Conservation (phyloP, 345 rosid genomes). For the Salix viminalis region DNA sequence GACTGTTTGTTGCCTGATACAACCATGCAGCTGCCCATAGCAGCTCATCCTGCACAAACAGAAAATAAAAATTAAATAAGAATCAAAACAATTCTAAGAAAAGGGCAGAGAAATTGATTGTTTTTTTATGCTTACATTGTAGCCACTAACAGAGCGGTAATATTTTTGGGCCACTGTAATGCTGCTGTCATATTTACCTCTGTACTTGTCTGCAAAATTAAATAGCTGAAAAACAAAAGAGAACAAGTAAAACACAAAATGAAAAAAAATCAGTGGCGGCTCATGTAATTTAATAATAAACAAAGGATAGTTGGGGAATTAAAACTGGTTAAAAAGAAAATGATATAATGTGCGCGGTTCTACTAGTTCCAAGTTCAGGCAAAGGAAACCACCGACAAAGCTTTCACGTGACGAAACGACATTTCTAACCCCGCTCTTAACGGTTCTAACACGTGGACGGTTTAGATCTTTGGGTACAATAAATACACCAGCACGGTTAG, state of each 20-base stretch:
- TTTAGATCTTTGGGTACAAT: conserved; percentile 26
- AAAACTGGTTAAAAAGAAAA: background rate
- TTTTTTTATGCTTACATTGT: conserved; percentile 48
- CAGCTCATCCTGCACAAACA: conserved; percentile 71
- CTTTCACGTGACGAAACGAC: conserved; percentile 25
- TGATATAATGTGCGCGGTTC: background rate
- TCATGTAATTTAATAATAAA: background rate
- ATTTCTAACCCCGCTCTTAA: background rate
- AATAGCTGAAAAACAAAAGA: conserved; percentile 53
- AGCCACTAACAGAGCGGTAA: conserved; percentile 83
- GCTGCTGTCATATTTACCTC: conserved; percentile 94
- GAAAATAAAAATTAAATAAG: conserved; percentile 1
- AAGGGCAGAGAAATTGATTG: too few relatives aligned
- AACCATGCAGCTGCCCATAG: conserved; percentile 98
- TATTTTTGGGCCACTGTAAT: conserved; percentile 78
- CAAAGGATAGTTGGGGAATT: conserved; percentile 8
- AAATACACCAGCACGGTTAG: conserved; percentile 30
- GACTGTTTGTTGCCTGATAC: conserved; percentile 72
- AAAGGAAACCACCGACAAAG: conserved; percentile 26
- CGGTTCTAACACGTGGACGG: conserved; percentile 36
- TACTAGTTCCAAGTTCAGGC: background rate
- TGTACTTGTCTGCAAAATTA: conserved; percentile 90
- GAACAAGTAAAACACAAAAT: background rate
- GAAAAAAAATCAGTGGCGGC: background rate
- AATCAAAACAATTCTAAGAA: background rate